Conservation (phyloP, 2,329 filamentous ascomycete genomes). For the Tolypocladium album region DNA sequence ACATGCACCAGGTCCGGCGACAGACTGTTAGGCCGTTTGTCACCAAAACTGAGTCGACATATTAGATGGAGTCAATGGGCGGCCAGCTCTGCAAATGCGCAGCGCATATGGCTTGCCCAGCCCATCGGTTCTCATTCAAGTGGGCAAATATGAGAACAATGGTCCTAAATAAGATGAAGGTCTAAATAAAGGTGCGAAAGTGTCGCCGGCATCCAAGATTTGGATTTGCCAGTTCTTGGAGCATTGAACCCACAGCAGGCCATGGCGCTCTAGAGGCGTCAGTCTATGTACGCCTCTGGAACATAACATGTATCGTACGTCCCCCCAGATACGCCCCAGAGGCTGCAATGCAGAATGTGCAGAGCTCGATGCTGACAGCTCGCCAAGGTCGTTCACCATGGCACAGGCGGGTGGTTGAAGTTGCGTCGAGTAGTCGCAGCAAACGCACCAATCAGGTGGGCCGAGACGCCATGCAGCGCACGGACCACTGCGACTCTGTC, state of each 20-base stretch:
- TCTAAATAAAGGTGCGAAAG: too few relatives aligned
- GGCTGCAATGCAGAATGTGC: not conserved
- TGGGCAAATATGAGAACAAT: not conserved
- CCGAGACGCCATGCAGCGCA: not conserved
- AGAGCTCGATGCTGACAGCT: not conserved
- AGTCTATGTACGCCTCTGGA: not conserved
- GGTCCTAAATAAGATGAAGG: not conserved
- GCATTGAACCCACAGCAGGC: not conserved
- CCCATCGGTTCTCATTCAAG: not conserved
- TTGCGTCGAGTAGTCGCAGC: not conserved
- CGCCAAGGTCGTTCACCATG: not conserved
- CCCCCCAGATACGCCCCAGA: not conserved
- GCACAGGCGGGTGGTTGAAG: not conserved
- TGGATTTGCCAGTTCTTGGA: not conserved
- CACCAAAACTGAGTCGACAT: not conserved
- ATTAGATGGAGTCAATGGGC: not conserved
- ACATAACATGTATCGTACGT: not conserved
- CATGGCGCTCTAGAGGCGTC: not conserved
- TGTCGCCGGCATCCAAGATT: not conserved
- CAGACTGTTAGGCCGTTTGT: not conserved
- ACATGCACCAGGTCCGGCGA: not conserved
- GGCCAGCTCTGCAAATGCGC: not conserved
- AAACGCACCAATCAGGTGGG: not conserved
- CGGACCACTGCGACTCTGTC: not conserved
- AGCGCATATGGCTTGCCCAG: not conserved